These are phyloP conservation scores for Zygosaccharomyces kombuchaensis DNA, from an alignment of 805 yeast species.

Conservation along the genomic window DNA sequence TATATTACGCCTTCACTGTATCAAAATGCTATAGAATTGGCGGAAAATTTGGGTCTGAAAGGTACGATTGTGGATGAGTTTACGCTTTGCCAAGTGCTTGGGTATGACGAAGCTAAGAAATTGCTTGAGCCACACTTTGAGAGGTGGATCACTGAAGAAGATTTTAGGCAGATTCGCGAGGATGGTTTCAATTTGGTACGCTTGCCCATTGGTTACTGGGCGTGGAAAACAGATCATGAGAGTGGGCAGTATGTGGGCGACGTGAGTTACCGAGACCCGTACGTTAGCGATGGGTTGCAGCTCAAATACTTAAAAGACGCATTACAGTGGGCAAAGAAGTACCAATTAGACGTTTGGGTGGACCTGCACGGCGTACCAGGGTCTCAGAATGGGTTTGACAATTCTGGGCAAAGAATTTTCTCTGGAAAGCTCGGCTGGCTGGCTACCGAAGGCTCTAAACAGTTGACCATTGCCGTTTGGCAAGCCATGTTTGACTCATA, in stretches of 20 bases:
- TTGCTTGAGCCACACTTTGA: constrained; percentile 52
- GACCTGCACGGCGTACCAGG: constrained; percentile 84
- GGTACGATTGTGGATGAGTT: constrained; percentile 54
- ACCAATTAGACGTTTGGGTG: constrained; percentile 63
- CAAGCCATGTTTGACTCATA: constrained; percentile 48
- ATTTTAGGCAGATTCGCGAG: constrained; percentile 46
- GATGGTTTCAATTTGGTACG: constrained; percentile 67
- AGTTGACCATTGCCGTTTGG: constrained; percentile 48
- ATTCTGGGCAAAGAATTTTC: constrained; percentile 60
- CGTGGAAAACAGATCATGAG: constrained; percentile 43
- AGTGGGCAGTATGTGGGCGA: constrained; percentile 15
- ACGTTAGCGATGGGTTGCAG: constrained; percentile 53
- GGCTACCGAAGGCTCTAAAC: constrained; percentile 37
- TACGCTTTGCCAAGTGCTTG: constrained; percentile 46
- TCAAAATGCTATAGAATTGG: constrained; percentile 33
- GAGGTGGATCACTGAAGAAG: constrained; percentile 54
- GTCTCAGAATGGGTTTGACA: constrained; percentile 83
- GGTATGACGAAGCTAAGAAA: constrained; percentile 41
- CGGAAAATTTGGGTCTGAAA: constrained; percentile 28
- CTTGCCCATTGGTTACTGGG: constrained; percentile 81
- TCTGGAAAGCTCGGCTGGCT: constrained; percentile 42
- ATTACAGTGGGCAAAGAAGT: constrained; percentile 58
- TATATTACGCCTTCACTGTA: constrained; percentile 64
- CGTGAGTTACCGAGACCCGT: constrained; percentile 49
- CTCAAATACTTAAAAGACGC: constrained; percentile 60